Evolutionary conservation across 352 stramenopile species (phyloP).

Genomic region (Pythium scleroteichum): DNA sequence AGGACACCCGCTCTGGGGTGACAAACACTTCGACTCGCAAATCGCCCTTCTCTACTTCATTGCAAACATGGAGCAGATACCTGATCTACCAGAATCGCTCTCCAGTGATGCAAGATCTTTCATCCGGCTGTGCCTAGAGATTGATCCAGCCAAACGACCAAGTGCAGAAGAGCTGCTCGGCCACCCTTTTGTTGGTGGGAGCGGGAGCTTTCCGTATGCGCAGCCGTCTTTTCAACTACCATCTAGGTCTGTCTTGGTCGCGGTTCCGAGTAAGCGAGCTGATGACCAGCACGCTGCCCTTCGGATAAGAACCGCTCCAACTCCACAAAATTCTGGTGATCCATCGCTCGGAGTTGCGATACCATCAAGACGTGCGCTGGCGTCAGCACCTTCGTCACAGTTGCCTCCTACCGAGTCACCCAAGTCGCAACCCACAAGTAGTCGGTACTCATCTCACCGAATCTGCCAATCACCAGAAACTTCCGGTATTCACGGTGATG

Average conservation of each 20-base stretch:
- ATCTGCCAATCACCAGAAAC: no score
- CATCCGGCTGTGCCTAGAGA: slow-evolving; percentile 48
- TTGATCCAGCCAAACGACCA: slow-evolving; percentile 63
- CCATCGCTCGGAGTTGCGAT: background rate
- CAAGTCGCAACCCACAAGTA: slow-evolving; percentile 12
- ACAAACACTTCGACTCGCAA: slow-evolving; percentile 74
- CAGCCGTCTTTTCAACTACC: slow-evolving; percentile 1
- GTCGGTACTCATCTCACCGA: no score
- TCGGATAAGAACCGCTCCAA: no score
- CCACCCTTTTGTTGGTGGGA: slow-evolving; percentile 82
- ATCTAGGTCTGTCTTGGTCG: slow-evolving; percentile 6
- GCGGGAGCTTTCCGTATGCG: background rate
- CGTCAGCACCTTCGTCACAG: background rate
- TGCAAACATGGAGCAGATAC: slow-evolving; percentile 47
- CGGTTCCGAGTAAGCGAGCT: background rate
- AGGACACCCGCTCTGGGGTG: slow-evolving; percentile 71
- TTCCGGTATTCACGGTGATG: no score
- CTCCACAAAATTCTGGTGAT: no score
- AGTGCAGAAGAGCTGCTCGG: slow-evolving; percentile 87
- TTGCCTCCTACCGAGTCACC: background rate
- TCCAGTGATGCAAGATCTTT: slow-evolving; percentile 49
- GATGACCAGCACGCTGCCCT: background rate
- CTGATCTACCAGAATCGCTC: slow-evolving; percentile 39
- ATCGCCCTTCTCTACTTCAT: slow-evolving; percentile 70
- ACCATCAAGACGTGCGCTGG: background rate